phyloP scores from a whole-genome alignment of 1,284 basidiomycete species.

The Microbotryomycetes sp. region DNA sequence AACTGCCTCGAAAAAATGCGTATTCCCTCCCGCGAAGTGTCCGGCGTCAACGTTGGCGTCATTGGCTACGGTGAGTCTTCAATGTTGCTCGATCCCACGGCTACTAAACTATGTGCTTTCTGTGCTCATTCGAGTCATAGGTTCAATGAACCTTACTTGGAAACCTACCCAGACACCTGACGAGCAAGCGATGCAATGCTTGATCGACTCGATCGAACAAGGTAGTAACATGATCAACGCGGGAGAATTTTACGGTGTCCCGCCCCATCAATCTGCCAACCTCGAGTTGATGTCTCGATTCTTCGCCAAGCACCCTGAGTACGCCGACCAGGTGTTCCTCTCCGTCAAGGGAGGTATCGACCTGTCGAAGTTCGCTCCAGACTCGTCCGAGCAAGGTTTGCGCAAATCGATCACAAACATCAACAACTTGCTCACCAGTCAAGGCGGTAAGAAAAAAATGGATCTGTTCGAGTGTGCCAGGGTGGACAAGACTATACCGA shows the following conservation, averaged over 20 bases:
- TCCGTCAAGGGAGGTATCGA: slow-evolving; percentile 37
- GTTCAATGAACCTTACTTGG: slow-evolving; percentile 20
- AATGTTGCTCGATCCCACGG: neutral
- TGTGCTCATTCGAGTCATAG: neutral
- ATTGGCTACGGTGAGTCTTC: slow-evolving; percentile 7
- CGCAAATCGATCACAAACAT: slow-evolving; percentile 30
- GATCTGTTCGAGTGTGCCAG: slow-evolving; percentile 37
- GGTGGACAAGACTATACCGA: slow-evolving; percentile 13
- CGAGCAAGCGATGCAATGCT: slow-evolving; percentile 33
- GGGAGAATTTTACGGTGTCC: slow-evolving; percentile 34
- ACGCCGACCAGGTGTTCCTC: slow-evolving; percentile 34
- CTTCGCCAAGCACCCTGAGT: slow-evolving; percentile 35
- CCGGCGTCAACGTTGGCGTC: slow-evolving; percentile 2
- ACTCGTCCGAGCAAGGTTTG: slow-evolving; percentile 29
- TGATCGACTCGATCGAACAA: slow-evolving; percentile 15
- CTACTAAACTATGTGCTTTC: neutral
- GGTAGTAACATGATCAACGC: neutral
- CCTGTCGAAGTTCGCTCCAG: slow-evolving; percentile 15
- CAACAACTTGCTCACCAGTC: slow-evolving; percentile 27
- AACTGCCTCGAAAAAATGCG: no score
- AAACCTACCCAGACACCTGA: slow-evolving; percentile 23
- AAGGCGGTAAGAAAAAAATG: slow-evolving; percentile 36
- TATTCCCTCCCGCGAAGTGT: no score
- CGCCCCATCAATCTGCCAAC: slow-evolving; percentile 15
- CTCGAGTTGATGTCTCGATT: slow-evolving; percentile 35